Conservation (phyloP, 2,329 filamentous ascomycete species). For the Aspergillus pseudoviridinutans region DNA sequence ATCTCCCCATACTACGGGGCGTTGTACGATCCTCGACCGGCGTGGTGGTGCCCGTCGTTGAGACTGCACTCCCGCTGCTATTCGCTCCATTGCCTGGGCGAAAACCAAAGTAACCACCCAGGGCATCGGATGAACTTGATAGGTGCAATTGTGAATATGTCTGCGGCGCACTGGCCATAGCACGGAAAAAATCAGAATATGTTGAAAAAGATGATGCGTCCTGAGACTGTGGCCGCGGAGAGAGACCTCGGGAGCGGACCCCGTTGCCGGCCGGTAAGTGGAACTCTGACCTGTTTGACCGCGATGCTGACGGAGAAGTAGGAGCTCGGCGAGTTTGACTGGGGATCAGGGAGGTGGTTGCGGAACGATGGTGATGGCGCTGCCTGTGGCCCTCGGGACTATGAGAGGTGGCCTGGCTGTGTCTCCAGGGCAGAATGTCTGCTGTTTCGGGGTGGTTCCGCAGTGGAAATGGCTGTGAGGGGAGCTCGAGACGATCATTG, state of each 20-base stretch:
- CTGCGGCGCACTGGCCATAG: slow-evolving; percentile 4
- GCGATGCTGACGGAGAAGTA: slow-evolving; percentile 11
- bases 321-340: slow-evolving; percentile 9
- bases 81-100: slow-evolving; percentile 9
- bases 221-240: slow-evolving; percentile 15
- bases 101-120: slow-evolving; percentile 21
- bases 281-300: slow-evolving; percentile 16
- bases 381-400: slow-evolving; percentile 3
- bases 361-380: slow-evolving; percentile 31
- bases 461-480: slow-evolving; percentile 25
- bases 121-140: slow-evolving; percentile 10
- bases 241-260: slow-evolving; percentile 12
- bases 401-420: not conserved
- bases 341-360: slow-evolving; percentile 29
- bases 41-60: slow-evolving; percentile 13
- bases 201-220: not conserved
- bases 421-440: slow-evolving; percentile 8
- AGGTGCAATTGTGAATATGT: slow-evolving; percentile 7
- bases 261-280: slow-evolving; percentile 1
- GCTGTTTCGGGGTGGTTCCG: slow-evolving; percentile 8
- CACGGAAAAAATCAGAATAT: slow-evolving; percentile 2
- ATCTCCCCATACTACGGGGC: slow-evolving; percentile 9
- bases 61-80: slow-evolving; percentile 14
- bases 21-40: slow-evolving; percentile 19
- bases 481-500: slow-evolving; percentile 36